phyloP scores from a whole-genome alignment of 345 rosid species.

The Raphanus sativus region DNA sequence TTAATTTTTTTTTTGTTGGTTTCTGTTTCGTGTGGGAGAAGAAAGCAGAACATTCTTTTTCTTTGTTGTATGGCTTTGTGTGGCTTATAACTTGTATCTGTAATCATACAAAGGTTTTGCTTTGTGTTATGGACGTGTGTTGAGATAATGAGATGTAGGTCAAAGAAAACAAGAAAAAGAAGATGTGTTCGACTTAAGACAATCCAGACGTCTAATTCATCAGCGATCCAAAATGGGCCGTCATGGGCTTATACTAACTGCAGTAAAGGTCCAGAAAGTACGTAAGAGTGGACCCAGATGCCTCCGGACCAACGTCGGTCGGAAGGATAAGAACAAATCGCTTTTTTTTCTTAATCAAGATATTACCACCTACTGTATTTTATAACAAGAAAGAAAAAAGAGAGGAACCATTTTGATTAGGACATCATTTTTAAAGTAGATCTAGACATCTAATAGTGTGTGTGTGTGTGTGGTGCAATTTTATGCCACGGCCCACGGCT shows the following conservation, averaged over 20 bases:
- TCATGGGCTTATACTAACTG: constrained; percentile 19
- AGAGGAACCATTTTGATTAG: constrained; percentile 23
- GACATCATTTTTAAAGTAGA: constrained; percentile 23
- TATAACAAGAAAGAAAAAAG: not conserved
- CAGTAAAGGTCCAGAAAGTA: not conserved
- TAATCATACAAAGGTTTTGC: constrained; percentile 38
- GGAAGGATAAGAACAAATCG: constrained; percentile 24
- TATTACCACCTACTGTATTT: not conserved
- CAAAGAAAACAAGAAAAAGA: too few species aligned
- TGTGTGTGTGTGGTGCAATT: constrained; percentile 9
- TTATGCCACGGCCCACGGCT: constrained; percentile 17
- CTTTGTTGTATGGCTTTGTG: constrained; percentile 30
- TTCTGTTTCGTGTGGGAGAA: constrained; percentile 16
- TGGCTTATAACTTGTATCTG: constrained; percentile 30
- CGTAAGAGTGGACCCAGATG: not conserved
- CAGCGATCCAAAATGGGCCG: constrained; percentile 16
- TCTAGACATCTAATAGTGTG: not conserved
- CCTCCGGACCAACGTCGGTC: not conserved
- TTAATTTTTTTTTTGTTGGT: constrained; percentile 17
- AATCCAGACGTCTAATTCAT: not conserved
- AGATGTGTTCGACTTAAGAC: not conserved
- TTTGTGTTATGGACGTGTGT: constrained; percentile 37
- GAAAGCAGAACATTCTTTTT: constrained; percentile 18
- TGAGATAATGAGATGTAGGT: too few species aligned
- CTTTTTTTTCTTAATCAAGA: not conserved